Conservation (phyloP, 1,284 basidiomycete genomes). For the Trichosporon sp. region DNA sequence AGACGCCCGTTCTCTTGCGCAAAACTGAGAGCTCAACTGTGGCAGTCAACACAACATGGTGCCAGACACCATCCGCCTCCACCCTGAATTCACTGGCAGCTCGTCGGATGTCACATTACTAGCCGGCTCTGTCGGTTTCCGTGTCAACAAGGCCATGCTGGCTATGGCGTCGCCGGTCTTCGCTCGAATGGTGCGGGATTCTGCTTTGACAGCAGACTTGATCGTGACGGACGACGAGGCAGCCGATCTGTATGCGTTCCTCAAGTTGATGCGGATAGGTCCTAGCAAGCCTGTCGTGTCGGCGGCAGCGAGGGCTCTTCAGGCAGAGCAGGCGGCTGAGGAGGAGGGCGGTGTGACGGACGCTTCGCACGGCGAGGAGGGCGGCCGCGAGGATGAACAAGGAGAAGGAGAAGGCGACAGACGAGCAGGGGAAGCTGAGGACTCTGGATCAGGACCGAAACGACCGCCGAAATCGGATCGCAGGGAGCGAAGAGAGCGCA, state of each 20-base stretch:
- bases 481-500: too few species aligned
- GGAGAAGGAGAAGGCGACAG: too few species aligned
- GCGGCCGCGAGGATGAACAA: too few species aligned
- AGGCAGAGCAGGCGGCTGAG: too few species aligned
- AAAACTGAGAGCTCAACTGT: too few species aligned
- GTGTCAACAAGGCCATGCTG: constrained; percentile 15
- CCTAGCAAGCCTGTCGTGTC: not conserved
- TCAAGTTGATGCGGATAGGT: not conserved
- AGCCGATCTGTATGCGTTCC: not conserved
- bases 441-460: too few species aligned
- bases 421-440: too few species aligned
- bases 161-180: constrained; percentile 15
- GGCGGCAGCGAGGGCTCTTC: not conserved
- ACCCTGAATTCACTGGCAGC: constrained; percentile 12
- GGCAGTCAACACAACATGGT: not conserved
- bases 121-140: constrained; percentile 14
- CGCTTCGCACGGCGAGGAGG: too few species aligned
- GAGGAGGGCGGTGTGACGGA: too few species aligned
- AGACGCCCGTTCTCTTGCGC: too few species aligned
- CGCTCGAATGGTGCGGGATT: not conserved
- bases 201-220: not conserved
- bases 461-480: too few species aligned
- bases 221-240: not conserved
- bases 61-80: not conserved
- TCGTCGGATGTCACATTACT: constrained; percentile 15